phyloP scores from a whole-genome alignment of 768 basidiomycete species.

The Hericium erinaceus region DNA sequence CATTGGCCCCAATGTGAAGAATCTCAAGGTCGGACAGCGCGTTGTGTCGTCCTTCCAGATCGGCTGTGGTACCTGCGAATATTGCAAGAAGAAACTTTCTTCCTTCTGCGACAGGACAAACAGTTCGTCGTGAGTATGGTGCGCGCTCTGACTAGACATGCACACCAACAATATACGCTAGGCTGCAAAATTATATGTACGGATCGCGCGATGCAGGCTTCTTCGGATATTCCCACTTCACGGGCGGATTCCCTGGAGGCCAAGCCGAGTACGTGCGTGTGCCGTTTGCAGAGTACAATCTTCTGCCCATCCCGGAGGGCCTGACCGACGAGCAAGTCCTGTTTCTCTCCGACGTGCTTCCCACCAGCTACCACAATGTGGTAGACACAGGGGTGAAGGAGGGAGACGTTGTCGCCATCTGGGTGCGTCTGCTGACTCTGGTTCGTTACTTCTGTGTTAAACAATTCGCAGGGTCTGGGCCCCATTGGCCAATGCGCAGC shows the following conservation, averaged over 20 bases:
- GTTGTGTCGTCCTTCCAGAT: conserved; percentile 56
- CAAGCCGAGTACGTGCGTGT: conserved; percentile 72
- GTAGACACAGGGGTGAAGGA: conserved; percentile 65
- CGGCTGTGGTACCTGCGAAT: conserved; percentile 63
- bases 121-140: conserved; percentile 37
- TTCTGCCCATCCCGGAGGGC: conserved; percentile 56
- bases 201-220: conserved; percentile 63
- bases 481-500: conserved; percentile 57
- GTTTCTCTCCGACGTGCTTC: conserved; percentile 53
- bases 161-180: conserved; percentile 10
- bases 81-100: conserved; percentile 64
- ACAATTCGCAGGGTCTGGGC: conserved; percentile 41
- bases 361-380: conserved; percentile 67
- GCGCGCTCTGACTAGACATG: background rate
- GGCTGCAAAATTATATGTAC: conserved; percentile 50
- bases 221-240: conserved; percentile 65
- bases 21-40: conserved; percentile 34
- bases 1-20: conserved; percentile 54
- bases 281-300: conserved; percentile 63
- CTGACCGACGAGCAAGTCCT: conserved; percentile 55
- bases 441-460: background rate
- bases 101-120: conserved; percentile 72
- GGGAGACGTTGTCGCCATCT: conserved; percentile 63
- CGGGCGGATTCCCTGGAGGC: conserved; percentile 65
- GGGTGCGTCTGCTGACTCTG: conserved; percentile 33